phyloP scores from a whole-genome alignment of 2,329 filamentous ascomycete genomes.

The Diaporthe velutina region DNA sequence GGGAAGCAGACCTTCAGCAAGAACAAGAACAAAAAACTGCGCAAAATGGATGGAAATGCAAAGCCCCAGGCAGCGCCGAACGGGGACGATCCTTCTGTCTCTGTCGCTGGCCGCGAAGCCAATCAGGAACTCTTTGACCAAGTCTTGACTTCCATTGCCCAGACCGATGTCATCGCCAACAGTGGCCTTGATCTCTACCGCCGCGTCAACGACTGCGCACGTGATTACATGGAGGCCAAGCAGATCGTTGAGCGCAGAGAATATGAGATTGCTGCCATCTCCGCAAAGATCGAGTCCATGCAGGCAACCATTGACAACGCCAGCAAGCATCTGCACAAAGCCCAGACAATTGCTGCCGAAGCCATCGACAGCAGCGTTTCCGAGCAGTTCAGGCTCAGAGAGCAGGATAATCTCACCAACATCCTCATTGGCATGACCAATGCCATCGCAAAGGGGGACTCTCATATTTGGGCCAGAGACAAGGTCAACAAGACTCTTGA shows the following conservation, averaged over 20 bases:
- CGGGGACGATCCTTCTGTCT: too few species aligned
- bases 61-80: not conserved
- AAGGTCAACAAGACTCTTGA: constrained; percentile 23
- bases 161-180: constrained; percentile 14
- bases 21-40: not conserved
- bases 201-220: constrained; percentile 1
- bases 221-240: constrained; percentile 10
- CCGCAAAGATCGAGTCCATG: constrained; percentile 2
- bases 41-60: not conserved
- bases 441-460: not conserved
- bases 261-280: constrained; percentile 24
- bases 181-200: not conserved
- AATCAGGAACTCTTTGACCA: constrained; percentile 1
- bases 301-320: constrained; percentile 6
- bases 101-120: not conserved
- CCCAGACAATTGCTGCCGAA: not conserved
- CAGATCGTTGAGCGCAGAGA: constrained; percentile 13
- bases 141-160: not conserved
- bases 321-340: not conserved
- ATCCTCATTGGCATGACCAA: not conserved
- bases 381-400: constrained; percentile 7
- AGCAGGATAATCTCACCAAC: not conserved
- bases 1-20: not conserved
- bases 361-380: not conserved
- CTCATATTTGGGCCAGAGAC: not conserved